Conservation (phyloP, 257 asterid genomes). For the Phtheirospermum japonicum region DNA sequence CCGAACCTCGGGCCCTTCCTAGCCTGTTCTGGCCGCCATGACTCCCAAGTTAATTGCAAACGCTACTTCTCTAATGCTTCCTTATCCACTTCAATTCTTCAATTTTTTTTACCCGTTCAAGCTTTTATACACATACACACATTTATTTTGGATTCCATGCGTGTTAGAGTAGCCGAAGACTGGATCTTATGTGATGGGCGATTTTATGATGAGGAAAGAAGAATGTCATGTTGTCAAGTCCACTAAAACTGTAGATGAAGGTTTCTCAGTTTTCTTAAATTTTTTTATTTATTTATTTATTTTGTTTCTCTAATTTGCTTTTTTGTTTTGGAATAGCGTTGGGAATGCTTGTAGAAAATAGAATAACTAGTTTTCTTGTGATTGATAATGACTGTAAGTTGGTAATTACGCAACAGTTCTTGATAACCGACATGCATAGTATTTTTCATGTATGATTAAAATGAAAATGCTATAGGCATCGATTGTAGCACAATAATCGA, state of each 20-base stretch:
- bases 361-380: constrained; percentile 88
- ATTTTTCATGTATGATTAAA: no score
- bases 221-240: constrained; percentile 72
- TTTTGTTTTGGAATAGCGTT: constrained; percentile 42
- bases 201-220: constrained; percentile 73
- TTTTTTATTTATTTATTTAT: not conserved
- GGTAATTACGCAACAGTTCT: no score
- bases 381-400: constrained; percentile 78
- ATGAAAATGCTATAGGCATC: no score
- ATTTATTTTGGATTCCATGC: not conserved
- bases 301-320: constrained; percentile 1
- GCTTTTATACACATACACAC: not conserved
- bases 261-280: constrained; percentile 29
- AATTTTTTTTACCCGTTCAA: not conserved
- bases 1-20: constrained; percentile 21
- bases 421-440: no score
- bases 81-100: constrained; percentile 22
- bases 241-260: constrained; percentile 71
- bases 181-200: constrained; percentile 72
- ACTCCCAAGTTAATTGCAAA: constrained; percentile 34
- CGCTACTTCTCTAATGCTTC: constrained; percentile 35
- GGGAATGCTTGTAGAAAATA: constrained; percentile 74
- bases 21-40: constrained; percentile 34
- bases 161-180: constrained; percentile 43
- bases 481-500: no score